Evolutionary conservation across 2,329 filamentous ascomycete genomes (phyloP).

Genomic region (Ceratocystiopsis sp.): DNA sequence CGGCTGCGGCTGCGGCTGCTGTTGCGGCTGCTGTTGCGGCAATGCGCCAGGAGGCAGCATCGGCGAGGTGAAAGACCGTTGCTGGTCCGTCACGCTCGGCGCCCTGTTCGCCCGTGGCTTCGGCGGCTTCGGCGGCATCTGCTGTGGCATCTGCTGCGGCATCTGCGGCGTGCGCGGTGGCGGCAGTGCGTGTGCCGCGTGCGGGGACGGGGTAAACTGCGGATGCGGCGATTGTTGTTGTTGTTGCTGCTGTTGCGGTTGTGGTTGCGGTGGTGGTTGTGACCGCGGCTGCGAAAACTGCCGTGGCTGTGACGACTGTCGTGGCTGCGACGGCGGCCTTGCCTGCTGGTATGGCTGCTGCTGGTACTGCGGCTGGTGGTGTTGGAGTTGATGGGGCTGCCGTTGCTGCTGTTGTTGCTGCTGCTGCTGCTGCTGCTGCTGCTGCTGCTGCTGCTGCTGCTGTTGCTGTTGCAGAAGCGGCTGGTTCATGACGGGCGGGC

Average conservation of each 20-base stretch:
- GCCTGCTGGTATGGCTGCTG: neutral
- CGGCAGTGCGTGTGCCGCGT: too few relatives aligned
- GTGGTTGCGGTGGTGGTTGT: neutral
- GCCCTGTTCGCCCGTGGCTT: too few relatives aligned
- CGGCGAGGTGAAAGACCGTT: neutral
- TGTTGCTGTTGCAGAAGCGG: neutral
- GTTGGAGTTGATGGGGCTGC: neutral
- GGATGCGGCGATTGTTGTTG: too few relatives aligned
- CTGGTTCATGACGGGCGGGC: slow-evolving; percentile 1
- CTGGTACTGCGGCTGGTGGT: neutral
- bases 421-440: neutral
- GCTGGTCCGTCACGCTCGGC: too few relatives aligned
- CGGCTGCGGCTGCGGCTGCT: too few relatives aligned
- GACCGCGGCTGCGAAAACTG: neutral
- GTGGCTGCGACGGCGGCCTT: too few relatives aligned
- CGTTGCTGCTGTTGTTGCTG: neutral
- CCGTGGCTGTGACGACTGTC: too few relatives aligned
- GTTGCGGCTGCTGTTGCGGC: too few relatives aligned
- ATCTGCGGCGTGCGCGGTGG: neutral
- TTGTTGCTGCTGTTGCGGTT: too few relatives aligned
- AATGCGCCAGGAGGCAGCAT: too few relatives aligned
- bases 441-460: neutral
- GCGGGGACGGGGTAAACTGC: too few relatives aligned
- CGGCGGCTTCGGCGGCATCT: neutral
- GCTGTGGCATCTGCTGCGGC: neutral